phyloP scores from a whole-genome alignment of 1,284 basidiomycete species.

The Vanrija pseudolonga region DNA sequence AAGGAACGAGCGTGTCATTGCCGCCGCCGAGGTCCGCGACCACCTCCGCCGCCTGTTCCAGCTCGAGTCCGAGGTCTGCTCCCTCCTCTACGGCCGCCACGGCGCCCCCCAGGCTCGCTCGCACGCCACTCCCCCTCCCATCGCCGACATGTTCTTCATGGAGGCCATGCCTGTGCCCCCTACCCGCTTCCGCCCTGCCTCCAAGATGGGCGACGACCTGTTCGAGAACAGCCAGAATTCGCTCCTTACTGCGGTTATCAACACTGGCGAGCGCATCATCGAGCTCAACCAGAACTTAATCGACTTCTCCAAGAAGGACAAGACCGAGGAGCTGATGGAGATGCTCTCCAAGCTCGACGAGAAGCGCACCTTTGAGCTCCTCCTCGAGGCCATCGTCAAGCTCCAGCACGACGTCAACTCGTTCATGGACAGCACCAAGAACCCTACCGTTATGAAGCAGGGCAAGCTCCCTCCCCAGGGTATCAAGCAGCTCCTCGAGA shows the following conservation, averaged over 20 bases:
- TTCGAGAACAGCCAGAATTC: constrained; percentile 98
- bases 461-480: constrained; percentile 92
- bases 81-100: constrained; percentile 87
- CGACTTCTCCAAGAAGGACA: constrained; percentile 13
- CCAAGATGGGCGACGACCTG: constrained; percentile 84
- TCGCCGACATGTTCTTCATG: constrained; percentile 91
- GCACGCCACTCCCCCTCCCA: constrained; percentile 47
- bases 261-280: constrained; percentile 74
- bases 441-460: constrained; percentile 76
- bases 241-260: constrained; percentile 78
- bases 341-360: constrained; percentile 11
- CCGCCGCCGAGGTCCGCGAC: constrained; percentile 86
- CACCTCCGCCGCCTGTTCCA: constrained; percentile 85
- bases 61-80: constrained; percentile 77
- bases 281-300: constrained; percentile 60
- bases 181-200: constrained; percentile 91
- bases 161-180: constrained; percentile 88
- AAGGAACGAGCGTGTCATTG: constrained; percentile 81
- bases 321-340: constrained; percentile 12
- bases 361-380: constrained; percentile 61
- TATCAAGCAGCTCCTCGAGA: constrained; percentile 95
- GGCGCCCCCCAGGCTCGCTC: constrained; percentile 60
- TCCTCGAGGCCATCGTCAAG: constrained; percentile 81
- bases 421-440: constrained; percentile 96
- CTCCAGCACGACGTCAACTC: constrained; percentile 94